Evolutionary conservation across 2,329 filamentous ascomycete species (phyloP).

Genomic region (Fusarium xyrophilum): DNA sequence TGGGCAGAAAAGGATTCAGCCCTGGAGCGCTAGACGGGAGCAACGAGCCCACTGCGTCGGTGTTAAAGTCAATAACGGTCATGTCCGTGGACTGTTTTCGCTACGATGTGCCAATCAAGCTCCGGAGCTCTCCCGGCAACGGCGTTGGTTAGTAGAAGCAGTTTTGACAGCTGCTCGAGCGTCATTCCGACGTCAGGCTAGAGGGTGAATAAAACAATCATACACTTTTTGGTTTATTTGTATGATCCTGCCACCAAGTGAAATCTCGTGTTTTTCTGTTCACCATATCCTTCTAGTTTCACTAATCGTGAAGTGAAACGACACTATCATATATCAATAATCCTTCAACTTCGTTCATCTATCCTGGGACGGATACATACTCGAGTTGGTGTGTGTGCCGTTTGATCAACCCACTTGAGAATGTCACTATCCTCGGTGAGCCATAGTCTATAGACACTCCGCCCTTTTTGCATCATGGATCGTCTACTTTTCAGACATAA

Average conservation of each 20-base stretch:
- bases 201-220: background rate
- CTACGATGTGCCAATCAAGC: background rate
- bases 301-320: background rate
- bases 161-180: background rate
- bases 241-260: background rate
- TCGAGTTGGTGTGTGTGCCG: background rate
- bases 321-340: background rate
- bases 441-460: background rate
- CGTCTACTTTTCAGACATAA: background rate
- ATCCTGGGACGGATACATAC: background rate
- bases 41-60: background rate
- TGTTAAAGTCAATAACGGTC: background rate
- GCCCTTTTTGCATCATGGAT: background rate
- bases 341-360: rapidly evolving
- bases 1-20: background rate
- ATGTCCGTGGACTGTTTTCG: background rate
- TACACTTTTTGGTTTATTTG: background rate
- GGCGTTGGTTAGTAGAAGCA: background rate
- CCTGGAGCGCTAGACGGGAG: background rate
- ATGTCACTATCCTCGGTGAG: background rate
- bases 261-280: background rate
- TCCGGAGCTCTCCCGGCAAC: background rate
- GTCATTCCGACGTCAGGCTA: background rate
- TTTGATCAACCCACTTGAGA: background rate
- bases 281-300: background rate